phyloP scores from a whole-genome alignment of 257 asterid species.

The Solanum rostratum region DNA sequence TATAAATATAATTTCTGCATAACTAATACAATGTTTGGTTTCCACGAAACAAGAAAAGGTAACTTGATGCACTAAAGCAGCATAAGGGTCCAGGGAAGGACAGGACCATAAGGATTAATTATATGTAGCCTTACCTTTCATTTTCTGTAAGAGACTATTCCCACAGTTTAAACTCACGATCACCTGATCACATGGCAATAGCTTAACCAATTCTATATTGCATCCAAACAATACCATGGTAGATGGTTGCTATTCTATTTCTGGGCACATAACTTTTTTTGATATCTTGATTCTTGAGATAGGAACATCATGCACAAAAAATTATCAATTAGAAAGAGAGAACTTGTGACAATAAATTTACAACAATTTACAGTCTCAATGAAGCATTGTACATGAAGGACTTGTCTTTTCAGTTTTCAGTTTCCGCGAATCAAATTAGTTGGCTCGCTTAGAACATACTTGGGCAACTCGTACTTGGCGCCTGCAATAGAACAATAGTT shows the following conservation, averaged over 20 bases:
- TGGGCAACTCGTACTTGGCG: slow-evolving; percentile 68
- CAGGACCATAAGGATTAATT: background rate
- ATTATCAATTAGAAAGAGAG: background rate
- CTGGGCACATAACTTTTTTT: background rate
- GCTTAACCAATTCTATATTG: background rate
- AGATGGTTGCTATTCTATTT: background rate
- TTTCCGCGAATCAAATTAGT: slow-evolving; percentile 51
- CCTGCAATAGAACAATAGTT: slow-evolving; percentile 28
- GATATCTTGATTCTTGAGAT: background rate
- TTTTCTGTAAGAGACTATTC: background rate
- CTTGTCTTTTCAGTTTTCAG: background rate
- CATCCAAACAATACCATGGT: background rate
- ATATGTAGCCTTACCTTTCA: background rate
- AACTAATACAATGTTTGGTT: background rate
- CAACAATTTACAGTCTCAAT: background rate
- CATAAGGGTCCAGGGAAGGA: background rate
- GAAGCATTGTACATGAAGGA: background rate
- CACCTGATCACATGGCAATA: background rate
- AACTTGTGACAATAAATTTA: background rate
- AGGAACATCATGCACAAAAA: background rate
- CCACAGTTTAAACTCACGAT: background rate
- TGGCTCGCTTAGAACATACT: slow-evolving; percentile 72
- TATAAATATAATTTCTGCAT: background rate
- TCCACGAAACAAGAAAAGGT: background rate
- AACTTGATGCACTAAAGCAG: background rate